Evolutionary conservation across 2,329 filamentous ascomycete species (phyloP).

Genomic region (Tolypocladium ophioglossoides): DNA sequence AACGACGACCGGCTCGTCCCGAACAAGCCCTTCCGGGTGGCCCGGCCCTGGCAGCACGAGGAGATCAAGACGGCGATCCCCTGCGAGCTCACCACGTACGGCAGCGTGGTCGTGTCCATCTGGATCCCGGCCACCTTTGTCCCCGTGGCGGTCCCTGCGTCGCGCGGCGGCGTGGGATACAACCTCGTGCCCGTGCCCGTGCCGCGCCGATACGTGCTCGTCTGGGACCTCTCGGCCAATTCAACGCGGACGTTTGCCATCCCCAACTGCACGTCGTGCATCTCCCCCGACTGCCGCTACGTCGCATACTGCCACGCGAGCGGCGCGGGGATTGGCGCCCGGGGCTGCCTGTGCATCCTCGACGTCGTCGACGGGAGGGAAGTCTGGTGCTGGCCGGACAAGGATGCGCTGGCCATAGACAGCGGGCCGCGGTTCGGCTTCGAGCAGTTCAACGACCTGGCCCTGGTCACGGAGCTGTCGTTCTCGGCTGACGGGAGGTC

Average conservation of each 20-base stretch:
- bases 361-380: constrained; percentile 24
- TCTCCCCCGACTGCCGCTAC: constrained; percentile 29
- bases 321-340: constrained; percentile 18
- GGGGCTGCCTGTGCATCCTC: constrained; percentile 24
- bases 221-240: constrained; percentile 28
- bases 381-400: constrained; percentile 28
- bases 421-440: constrained; percentile 13
- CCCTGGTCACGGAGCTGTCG: constrained; percentile 23
- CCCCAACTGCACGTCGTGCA: constrained; percentile 25
- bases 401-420: constrained; percentile 13
- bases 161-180: constrained; percentile 15
- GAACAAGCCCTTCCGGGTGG: constrained; percentile 23
- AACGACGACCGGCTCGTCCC: constrained; percentile 12
- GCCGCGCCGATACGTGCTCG: constrained; percentile 22
- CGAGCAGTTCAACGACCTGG: constrained; percentile 22
- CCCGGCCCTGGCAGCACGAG: constrained; percentile 24
- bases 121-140: constrained; percentile 29
- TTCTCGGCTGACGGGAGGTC: constrained; percentile 27
- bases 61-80: constrained; percentile 29
- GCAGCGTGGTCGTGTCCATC: constrained; percentile 26
- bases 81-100: constrained; percentile 24
- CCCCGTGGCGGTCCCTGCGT: constrained; percentile 16
- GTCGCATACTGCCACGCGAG: constrained; percentile 28
- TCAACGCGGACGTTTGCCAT: constrained; percentile 27
- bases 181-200: constrained; percentile 23